Percentiles rank a stretch among this genome's conserved stretches.
phyloP scores from a whole-genome alignment of 2,329 filamentous ascomycete species.

The Lojkania enalia region DNA sequence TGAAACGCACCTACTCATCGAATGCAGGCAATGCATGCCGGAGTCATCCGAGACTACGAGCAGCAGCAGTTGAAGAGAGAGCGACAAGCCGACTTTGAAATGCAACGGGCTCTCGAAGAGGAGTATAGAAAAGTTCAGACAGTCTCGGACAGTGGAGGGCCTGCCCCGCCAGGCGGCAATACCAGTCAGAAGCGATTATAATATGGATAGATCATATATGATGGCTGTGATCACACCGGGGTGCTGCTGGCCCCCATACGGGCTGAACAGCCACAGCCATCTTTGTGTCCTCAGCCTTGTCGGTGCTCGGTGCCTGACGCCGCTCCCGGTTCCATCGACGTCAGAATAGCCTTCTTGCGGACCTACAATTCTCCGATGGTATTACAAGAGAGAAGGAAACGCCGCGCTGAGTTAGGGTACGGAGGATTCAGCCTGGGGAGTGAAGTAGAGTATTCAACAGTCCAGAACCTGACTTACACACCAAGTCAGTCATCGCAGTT shows the following conservation, averaged over 20 bases:
- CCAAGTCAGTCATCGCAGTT: too few relatives aligned
- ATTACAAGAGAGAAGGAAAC: too few relatives aligned
- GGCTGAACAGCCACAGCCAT: constrained; percentile 5
- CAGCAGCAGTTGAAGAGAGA: constrained; percentile 89
- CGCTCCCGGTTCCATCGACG: constrained; percentile 6
- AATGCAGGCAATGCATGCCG: constrained; percentile 85
- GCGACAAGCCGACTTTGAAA: constrained; percentile 90
- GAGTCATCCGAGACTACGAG: constrained; percentile 92
- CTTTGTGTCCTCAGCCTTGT: constrained; percentile 12
- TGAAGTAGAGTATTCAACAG: too few relatives aligned
- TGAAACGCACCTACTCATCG: constrained; percentile 15
- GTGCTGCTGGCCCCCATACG: neutral
- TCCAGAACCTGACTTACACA: too few relatives aligned
- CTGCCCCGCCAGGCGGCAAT: constrained; percentile 20
- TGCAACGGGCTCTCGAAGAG: constrained; percentile 81
- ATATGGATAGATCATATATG: neutral
- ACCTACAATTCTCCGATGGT: constrained; percentile 5
- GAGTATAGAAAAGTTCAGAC: constrained; percentile 89
- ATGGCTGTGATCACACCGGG: neutral
- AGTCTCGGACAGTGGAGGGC: constrained; percentile 56
- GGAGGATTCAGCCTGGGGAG: too few relatives aligned
- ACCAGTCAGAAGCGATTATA: constrained; percentile 16
- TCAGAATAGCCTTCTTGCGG: constrained; percentile 12
- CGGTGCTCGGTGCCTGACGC: constrained; percentile 5
- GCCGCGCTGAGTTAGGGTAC: too few relatives aligned